Evolutionary conservation across 805 yeast species (phyloP), one percentile per base, ranked within the genome.

Genomic region (Teunomyces gatunensis): DNA sequence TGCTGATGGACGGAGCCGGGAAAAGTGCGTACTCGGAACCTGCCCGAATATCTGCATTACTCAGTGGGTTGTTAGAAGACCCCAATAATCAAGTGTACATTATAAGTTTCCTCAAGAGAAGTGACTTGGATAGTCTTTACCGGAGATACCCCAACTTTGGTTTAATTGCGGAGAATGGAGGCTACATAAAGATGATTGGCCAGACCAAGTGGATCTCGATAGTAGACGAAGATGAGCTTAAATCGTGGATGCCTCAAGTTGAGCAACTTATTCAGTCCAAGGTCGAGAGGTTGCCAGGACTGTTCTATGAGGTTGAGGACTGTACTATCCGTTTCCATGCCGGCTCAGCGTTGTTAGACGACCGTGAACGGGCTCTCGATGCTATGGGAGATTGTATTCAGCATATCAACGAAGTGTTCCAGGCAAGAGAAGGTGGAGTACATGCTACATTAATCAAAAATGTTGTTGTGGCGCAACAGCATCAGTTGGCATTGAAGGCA

Each of bases 121-220:
- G 74, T 1, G 87, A 84, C 36, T 67, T 91, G 59, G 87, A 85
- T 51, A 74, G 87, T 46, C 68, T 81, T 45, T 90, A 84, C 67
- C 74, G 85, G 15, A 77, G 89, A 54, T 76, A 82, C 3, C 80
- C 85, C 1, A 80, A 80, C 35, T 59, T 91, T 27, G 97, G 97
- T 0, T 71, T 92, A 45, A 83, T 92, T 52, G 96, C 97, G 1
- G 98, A 91, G 64, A 84, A 85, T 60, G 98, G 98, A 32, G 95
- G 89, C 0, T 89, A 79, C 57, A 75, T 92, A 29, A 83, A 79
- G 61, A 58, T 81, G 15, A 76, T 77, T 12, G 75, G 79, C 17
- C 54, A 70, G 23, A 65, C 71, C 12, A 65, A 71, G 10, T 89
- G 96, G 96, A 66, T 78, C 42, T 75, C 85, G 1, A 71, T 85